Base-by-base conservation (phyloP, 2,329 filamentous ascomycete genomes). In the Penicillium brasilianum region DNA sequence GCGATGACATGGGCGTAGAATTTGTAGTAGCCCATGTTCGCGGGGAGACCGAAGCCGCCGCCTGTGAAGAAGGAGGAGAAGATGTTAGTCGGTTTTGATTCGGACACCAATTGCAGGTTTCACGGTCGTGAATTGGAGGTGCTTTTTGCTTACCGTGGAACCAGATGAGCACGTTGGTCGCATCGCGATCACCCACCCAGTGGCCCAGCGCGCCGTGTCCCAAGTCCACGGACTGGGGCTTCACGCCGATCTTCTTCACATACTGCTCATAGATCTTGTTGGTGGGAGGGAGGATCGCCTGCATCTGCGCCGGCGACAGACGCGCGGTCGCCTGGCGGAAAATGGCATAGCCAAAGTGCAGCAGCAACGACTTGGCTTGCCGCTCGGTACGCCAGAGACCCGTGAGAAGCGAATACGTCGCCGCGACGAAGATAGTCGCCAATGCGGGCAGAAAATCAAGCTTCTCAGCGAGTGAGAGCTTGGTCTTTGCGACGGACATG, bases 21-120 rank as follows among this genome's bases (percentile, higher is more conserved):
- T 18, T 79, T 71, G 57, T 85, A 76, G 69, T 86, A 83, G 44
- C 77, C 81, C 7, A 78, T 64, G 6, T 72, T 74, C 8, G 79
- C 80, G 2, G 85, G 78, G 8, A 85, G 59, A 2, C 80, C 80
- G 67, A 85, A 88, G 5, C 86, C 86, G 48, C 86, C 86, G 16
- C 84, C 83, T 85, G 37, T n/a, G 14, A 53, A 18, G 10, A 16
- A 20, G 14, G 46, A 44, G 30, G 3, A 5, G 34, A n/a, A 32
- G 2, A 14, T 14, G 39, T 44, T 10, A 20, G 49, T 54, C 22
- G 50, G 18, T 14, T 22, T 16, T 25, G 25, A 13, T 22, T 3
- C 18, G 18, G 20, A 7, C 1, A 22, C 22, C 25, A 49, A 18
- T 18, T 13, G 16, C 28, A 18, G 13, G n/a, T n/a, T n/a, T n/a